Base-by-base conservation (phyloP, 2,329 filamentous ascomycete species). In the Aspergillus transmontanensis region DNA sequence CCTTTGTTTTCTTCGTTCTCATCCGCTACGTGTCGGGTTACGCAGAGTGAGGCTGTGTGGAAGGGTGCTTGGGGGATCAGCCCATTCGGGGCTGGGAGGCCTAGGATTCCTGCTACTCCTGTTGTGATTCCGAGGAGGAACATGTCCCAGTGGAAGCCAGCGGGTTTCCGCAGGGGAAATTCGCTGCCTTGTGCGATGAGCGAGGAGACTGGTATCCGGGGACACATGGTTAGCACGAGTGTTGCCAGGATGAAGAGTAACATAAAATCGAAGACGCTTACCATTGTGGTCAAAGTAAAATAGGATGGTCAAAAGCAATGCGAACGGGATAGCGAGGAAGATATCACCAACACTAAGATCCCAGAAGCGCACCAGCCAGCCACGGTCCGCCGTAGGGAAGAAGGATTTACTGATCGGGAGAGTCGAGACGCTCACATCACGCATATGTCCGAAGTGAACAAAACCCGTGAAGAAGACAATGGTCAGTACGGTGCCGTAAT, bases 261-360 rank as follows among this genome's bases (percentile, higher is more conserved):
- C 45, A 4, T n/a, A 14, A 56, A 6, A 16, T 4, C 1, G 5
- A 0, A 30, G 2, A 16, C 14, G 67, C 81, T 65, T 80, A 91
- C 90, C 90, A 69, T 95, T 96, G 73, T 96, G 93, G 72, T 96
- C 93, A 75, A 95, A 96, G 81, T 90, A 96, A 75, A 96, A 96
- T 5, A 96, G 80, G 26, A 96, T 88, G 0, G 93, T 96, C 19
- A 96, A 82, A 1, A 96, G 81, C 39, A 96, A 73, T 0, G 92
- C 93, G 79, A 96, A 96, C 0, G 93, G 93, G n/a, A 96, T 85
- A 1, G 93, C 93, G 50, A 93, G 82, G 73, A 96, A 96, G 7
- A 95, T 84, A 61, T 96, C 89, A 0, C 84, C 85, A 6, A 90
- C 87, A 53, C 81, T 81, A 59, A 96, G 84, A 68, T 94, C 84